Evolutionary conservation across 345 rosid genomes (phyloP).

Genomic region (Eucalyptus brandiana): DNA sequence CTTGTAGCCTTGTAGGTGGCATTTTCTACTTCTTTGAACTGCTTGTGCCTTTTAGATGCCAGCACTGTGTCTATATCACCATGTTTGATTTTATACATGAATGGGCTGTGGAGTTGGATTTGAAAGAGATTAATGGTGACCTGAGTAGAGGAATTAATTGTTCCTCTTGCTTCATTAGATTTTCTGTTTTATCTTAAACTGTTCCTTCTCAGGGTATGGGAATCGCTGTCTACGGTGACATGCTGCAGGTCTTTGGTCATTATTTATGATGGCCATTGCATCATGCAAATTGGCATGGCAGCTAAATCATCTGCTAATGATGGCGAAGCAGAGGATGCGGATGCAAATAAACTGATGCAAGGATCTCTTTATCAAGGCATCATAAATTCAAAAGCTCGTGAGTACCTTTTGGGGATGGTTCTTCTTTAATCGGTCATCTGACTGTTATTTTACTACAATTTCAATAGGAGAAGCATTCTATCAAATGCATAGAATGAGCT

Average conservation of each 20-base stretch:
- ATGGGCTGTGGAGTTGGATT: not conserved
- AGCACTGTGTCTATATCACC: not conserved
- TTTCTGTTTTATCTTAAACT: not conserved
- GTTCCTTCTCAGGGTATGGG: slow-evolving; percentile 58
- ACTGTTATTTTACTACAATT: not conserved
- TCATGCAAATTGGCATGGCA: slow-evolving; percentile 68
- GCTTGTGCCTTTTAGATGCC: not conserved
- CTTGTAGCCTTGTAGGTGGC: not conserved
- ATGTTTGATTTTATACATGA: not conserved
- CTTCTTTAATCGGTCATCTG: not conserved
- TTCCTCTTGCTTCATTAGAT: not conserved
- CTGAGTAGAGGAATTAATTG: not conserved
- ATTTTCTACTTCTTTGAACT: not conserved
- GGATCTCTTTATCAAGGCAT: slow-evolving; percentile 63
- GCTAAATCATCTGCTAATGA: slow-evolving; percentile 30
- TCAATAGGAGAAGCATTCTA: not conserved
- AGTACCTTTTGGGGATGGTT: slow-evolving; percentile 1
- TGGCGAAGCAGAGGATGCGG: slow-evolving; percentile 25
- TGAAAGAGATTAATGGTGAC: not conserved
- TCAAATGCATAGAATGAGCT: not conserved
- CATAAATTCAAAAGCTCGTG: slow-evolving; percentile 71
- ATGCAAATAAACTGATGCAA: slow-evolving; percentile 46
- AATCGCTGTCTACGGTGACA: slow-evolving; percentile 51
- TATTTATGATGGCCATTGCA: slow-evolving; percentile 43
- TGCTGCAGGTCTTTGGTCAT: slow-evolving; percentile 70